Evolutionary conservation across 176 grass and related monocot species (phyloP), one percentile per base, ranked within the genome.

Genomic region (Juncus inflexus): DNA sequence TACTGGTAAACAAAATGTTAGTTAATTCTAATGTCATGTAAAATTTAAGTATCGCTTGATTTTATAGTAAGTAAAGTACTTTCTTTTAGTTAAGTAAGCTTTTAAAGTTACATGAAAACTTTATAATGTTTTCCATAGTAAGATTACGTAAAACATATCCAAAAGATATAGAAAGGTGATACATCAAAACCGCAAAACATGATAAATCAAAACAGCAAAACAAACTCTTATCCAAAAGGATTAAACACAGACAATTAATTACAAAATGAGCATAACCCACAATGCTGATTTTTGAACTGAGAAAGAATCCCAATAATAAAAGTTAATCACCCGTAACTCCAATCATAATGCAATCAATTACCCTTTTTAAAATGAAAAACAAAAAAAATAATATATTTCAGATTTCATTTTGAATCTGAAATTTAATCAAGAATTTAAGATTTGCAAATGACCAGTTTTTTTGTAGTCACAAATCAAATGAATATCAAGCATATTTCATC

Each of bases 401-500:
- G 69, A 39, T 78, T 79, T 63, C 69, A 15, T 72, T 78, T 69
- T 45, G 73, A 76, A 54, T 51, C 65, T 64, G 61, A 19, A 35
- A 9, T 19, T 45, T 41, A 65, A 69, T 57, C 67, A 7, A 76
- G 73, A 40, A 70, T 69, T 51, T 36, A 50, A 79, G 56, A 28
- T 28, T 28, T 28, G 19, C 19, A 28, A 28, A 28, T 28, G 19
- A 28, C 19, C 19, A 28, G 19, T 28, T 28, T 28, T 28, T 28
- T 28, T 28, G 19, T 3, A 6, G n/a, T 54, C 11, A 42, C 58
- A 6, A 77, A 74, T 87, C 81, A 92, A 74, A 74, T 74, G 43
- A 47, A 50, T 15, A 42, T 37, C 50, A 81, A 12, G 56, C 81
- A 70, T 75, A 70, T 58, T 74, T 72, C 9, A 79, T 40, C 58